These are phyloP conservation scores for Colletotrichum gigasporum DNA, from an alignment of 2,329 filamentous ascomycete genomes.

Conservation along the genomic window DNA sequence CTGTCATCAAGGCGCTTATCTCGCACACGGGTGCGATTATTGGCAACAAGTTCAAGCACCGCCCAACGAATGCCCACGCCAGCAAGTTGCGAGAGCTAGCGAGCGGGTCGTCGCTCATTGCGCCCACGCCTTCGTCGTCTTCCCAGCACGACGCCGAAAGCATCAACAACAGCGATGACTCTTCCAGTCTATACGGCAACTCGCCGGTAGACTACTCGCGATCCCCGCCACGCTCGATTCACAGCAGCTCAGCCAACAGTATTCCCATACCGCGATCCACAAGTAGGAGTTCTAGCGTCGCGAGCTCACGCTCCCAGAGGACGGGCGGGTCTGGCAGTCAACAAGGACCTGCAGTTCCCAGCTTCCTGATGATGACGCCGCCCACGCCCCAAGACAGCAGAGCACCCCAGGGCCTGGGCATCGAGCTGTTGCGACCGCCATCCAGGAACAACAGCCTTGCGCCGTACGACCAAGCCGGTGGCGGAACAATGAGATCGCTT, in stretches of 20 bases:
- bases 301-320: constrained; percentile 54
- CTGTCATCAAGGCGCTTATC: constrained; percentile 92
- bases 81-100: constrained; percentile 84
- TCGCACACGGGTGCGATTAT: constrained; percentile 96
- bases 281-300: constrained; percentile 64
- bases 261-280: constrained; percentile 54
- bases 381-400: constrained; percentile 48
- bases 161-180: constrained; percentile 65
- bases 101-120: constrained; percentile 75
- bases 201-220: constrained; percentile 68
- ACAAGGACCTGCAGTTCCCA: constrained; percentile 43
- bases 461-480: constrained; percentile 32
- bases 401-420: constrained; percentile 32
- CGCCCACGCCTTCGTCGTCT: constrained; percentile 51
- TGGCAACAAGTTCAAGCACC: constrained; percentile 95
- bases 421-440: constrained; percentile 35
- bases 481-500: constrained; percentile 29
- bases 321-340: constrained; percentile 41
- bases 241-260: constrained; percentile 58
- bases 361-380: constrained; percentile 58
- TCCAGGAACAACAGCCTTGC: constrained; percentile 36
- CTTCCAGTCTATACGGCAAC: constrained; percentile 61
- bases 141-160: constrained; percentile 51
- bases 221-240: constrained; percentile 64
- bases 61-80: constrained; percentile 82